phyloP scores from a whole-genome alignment of 2,329 filamentous ascomycete species.

The Trichoderma polysporum region DNA sequence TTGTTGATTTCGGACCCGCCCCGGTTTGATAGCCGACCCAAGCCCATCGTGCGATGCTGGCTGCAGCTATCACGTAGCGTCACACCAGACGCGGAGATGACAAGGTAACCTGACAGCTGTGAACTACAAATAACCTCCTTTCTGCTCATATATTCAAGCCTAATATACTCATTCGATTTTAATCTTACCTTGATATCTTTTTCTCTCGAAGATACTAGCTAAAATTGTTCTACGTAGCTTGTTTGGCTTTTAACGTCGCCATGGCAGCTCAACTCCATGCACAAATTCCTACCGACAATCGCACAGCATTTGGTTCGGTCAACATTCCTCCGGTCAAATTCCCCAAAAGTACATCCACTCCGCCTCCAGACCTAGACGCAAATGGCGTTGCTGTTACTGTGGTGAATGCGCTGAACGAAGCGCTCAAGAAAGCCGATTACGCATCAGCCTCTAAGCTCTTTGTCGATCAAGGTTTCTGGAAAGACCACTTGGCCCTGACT shows the following conservation, averaged over 20 bases:
- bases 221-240: background rate
- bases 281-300: background rate
- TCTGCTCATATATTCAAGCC: background rate
- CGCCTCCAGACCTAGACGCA: slow-evolving; percentile 33
- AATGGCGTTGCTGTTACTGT: slow-evolving; percentile 39
- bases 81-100: background rate
- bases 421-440: slow-evolving; percentile 38
- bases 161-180: background rate
- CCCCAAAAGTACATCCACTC: slow-evolving; percentile 32
- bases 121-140: background rate
- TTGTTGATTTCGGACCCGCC: background rate
- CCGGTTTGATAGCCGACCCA: background rate
- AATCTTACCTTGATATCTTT: background rate
- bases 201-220: background rate
- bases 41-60: background rate
- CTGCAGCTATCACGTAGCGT: background rate
- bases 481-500: slow-evolving; percentile 56
- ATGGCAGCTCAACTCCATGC: slow-evolving; percentile 10
- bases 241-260: background rate
- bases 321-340: slow-evolving; percentile 51
- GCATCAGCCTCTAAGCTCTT: slow-evolving; percentile 41
- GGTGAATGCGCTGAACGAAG: slow-evolving; percentile 42
- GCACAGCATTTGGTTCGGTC: slow-evolving; percentile 44
- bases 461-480: slow-evolving; percentile 52
- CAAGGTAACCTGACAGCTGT: background rate